Evolutionary conservation across 345 rosid genomes (phyloP).

Genomic region (Firmiana major): DNA sequence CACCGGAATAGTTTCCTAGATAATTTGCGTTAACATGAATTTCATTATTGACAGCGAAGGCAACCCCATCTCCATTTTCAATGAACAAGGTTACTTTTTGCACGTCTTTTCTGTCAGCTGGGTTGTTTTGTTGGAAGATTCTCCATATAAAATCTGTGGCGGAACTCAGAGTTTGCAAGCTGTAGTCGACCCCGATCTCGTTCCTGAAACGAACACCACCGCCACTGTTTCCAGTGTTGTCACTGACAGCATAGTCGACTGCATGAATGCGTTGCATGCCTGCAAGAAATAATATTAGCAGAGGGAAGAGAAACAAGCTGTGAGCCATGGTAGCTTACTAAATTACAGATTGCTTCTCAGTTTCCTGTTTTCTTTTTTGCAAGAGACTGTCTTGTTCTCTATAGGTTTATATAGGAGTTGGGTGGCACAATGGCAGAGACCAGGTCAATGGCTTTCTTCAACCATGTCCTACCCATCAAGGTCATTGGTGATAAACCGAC

Average conservation of each 20-base stretch:
- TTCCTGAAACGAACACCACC: slow-evolving; percentile 34
- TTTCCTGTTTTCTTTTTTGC: neutral
- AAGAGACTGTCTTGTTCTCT: neutral
- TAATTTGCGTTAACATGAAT: slow-evolving; percentile 38
- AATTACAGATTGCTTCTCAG: neutral
- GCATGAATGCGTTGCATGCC: slow-evolving; percentile 25
- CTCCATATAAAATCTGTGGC: slow-evolving; percentile 39
- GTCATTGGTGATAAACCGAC: no score
- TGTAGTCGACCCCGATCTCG: slow-evolving; percentile 30
- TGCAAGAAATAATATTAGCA: slow-evolving; percentile 24
- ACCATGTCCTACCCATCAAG: no score
- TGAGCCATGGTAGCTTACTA: slow-evolving; percentile 17
- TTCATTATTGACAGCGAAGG: slow-evolving; percentile 22
- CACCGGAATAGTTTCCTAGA: slow-evolving; percentile 30
- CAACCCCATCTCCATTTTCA: slow-evolving; percentile 29
- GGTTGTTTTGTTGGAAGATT: slow-evolving; percentile 30
- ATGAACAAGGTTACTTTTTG: slow-evolving; percentile 24
- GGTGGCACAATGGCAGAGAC: no score
- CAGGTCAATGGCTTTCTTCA: no score
- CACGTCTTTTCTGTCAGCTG: slow-evolving; percentile 23
- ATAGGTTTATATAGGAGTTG: neutral
- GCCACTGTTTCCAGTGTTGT: slow-evolving; percentile 27
- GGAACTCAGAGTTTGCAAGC: slow-evolving; percentile 22
- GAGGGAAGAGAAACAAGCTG: slow-evolving; percentile 7
- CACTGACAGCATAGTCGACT: slow-evolving; percentile 34